Evolutionary conservation across 176 grass and related monocot species (phyloP).

Genomic region (Ampelocalamus luodianensis): DNA sequence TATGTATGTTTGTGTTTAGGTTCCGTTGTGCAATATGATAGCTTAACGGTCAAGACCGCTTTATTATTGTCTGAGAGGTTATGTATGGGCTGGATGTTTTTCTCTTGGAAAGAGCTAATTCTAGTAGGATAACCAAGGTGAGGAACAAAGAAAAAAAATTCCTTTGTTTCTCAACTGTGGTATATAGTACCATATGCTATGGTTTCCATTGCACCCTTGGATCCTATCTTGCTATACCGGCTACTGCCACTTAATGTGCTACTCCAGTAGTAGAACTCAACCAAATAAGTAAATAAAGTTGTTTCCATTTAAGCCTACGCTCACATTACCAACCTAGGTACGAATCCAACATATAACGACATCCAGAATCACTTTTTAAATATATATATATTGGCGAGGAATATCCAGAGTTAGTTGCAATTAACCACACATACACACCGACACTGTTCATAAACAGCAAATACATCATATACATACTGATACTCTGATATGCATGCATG

Average conservation of each 20-base stretch:
- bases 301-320: background rate
- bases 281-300: background rate
- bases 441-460: background rate
- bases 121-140: background rate
- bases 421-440: background rate
- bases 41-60: too few relatives aligned
- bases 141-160: background rate
- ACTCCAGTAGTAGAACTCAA: background rate
- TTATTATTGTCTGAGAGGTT: background rate
- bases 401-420: background rate
- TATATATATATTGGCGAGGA: too few relatives aligned
- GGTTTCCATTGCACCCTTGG: background rate
- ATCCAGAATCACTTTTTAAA: background rate
- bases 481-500: background rate
- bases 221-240: background rate
- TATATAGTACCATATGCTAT: background rate
- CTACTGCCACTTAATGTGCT: too few relatives aligned
- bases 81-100: background rate
- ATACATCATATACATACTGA: background rate
- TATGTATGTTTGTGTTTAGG: background rate
- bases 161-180: background rate
- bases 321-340: background rate
- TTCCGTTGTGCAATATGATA: background rate
- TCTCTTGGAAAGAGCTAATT: background rate
- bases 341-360: background rate